Evolutionary conservation across 306 rosid genomes (phyloP).

Genomic region (Pyrus pyrifolia): DNA sequence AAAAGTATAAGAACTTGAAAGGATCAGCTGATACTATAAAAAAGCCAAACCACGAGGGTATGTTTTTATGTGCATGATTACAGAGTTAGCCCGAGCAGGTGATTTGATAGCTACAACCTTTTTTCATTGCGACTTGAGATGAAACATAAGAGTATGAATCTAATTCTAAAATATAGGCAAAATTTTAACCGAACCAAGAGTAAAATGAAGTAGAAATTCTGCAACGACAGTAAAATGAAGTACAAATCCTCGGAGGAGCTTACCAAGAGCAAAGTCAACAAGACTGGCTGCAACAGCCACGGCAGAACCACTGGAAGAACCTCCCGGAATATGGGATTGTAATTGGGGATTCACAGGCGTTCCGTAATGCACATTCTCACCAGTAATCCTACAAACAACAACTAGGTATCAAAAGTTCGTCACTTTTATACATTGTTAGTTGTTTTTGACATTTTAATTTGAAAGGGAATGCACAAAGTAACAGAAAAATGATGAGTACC

Average conservation of each 20-base stretch:
- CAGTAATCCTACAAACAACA: constrained; percentile 38
- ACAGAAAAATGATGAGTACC: constrained; percentile 21
- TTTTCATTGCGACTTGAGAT: neutral
- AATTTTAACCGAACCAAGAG: neutral
- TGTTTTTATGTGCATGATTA: neutral
- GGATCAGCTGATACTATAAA: neutral
- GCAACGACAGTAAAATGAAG: neutral
- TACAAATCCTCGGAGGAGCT: neutral
- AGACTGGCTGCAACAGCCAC: constrained; percentile 71
- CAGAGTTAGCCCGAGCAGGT: neutral
- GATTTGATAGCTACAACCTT: neutral
- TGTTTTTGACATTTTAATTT: neutral
- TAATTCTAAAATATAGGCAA: neutral
- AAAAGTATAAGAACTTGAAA: constrained; percentile 10
- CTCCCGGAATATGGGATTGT: constrained; percentile 54
- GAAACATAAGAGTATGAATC: neutral
- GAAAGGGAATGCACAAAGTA: neutral
- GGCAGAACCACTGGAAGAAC: constrained; percentile 70
- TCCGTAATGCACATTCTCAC: constrained; percentile 63
- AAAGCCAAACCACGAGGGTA: neutral
- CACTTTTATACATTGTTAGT: neutral
- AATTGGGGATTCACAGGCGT: constrained; percentile 55
- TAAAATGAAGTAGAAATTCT: neutral
- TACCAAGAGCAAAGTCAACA: constrained; percentile 70
- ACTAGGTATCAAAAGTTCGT: neutral